Evolutionary conservation across 1,284 basidiomycete genomes (phyloP).

Genomic region (Sanghuangporus weigelae): DNA sequence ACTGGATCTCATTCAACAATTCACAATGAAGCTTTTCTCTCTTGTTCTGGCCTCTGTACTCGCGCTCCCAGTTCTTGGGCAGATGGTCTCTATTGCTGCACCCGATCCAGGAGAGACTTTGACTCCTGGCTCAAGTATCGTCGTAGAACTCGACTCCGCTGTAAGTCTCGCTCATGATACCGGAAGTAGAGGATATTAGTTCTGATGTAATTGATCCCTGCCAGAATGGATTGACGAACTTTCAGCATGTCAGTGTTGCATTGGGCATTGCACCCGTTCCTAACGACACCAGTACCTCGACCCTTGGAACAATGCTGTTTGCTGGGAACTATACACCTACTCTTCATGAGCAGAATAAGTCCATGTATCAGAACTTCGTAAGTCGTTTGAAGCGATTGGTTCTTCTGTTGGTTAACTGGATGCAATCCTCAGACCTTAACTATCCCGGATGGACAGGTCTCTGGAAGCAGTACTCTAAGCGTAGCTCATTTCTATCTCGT

Average conservation of each 20-base stretch:
- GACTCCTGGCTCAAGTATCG: conserved; percentile 1
- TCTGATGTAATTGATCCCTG: not conserved
- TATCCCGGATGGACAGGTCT: not conserved
- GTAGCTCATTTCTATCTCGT: conserved; percentile 19
- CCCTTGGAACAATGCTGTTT: conserved; percentile 9
- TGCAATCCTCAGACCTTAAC: conserved; percentile 12
- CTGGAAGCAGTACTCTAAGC: conserved; percentile 9
- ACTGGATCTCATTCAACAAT: too few relatives aligned
- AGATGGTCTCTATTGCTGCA: conserved; percentile 13
- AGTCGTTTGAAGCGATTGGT: not conserved
- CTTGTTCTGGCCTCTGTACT: not conserved
- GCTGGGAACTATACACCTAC: conserved; percentile 10
- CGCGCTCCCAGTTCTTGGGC: conserved; percentile 2
- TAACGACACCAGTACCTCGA: not conserved
- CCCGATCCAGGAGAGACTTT: conserved; percentile 6
- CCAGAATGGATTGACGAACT: conserved; percentile 13
- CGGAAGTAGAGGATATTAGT: not conserved
- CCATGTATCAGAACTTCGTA: conserved; percentile 18
- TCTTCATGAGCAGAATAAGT: conserved; percentile 4
- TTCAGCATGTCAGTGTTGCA: conserved; percentile 15
- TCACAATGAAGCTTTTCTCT: conserved; percentile 1
- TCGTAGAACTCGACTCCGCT: conserved; percentile 8
- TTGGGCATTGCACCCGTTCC: conserved; percentile 5
- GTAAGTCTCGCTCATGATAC: not conserved
- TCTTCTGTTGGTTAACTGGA: not conserved